These are phyloP conservation scores for Mallotus japonicus DNA, from an alignment of 441 rosid species.

Conservation along the genomic window DNA sequence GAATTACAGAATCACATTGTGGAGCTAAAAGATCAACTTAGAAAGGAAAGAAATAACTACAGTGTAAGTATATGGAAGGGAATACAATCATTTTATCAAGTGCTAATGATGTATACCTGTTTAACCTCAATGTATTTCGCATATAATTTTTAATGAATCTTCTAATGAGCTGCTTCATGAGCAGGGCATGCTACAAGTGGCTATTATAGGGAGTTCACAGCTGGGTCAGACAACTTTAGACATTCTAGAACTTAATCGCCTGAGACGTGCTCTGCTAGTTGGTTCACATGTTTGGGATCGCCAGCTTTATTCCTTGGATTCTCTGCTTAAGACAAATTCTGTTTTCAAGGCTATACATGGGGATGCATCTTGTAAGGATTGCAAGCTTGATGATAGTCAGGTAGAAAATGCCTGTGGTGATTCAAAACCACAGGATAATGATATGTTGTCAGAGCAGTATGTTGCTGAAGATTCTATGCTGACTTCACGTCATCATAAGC, in stretches of 20 bases:
- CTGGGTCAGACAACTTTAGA: constrained; percentile 44
- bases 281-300: constrained; percentile 76
- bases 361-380: constrained; percentile 35
- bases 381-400: constrained; percentile 24
- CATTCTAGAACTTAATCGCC: constrained; percentile 70
- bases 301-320: constrained; percentile 61
- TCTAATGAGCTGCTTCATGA: constrained; percentile 14
- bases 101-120: background rate
- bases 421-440: constrained; percentile 34
- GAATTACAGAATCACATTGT: constrained; percentile 48
- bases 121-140: background rate
- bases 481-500: constrained; percentile 28
- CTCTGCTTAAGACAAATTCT: constrained; percentile 51
- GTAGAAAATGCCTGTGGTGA: constrained; percentile 29
- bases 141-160: constrained; percentile 2
- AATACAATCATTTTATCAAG: background rate
- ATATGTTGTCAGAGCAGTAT: constrained; percentile 26
- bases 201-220: constrained; percentile 39
- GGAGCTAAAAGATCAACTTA: constrained; percentile 63
- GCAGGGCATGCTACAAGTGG: constrained; percentile 61
- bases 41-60: constrained; percentile 62
- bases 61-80: constrained; percentile 43
- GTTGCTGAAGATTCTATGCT: constrained; percentile 30
- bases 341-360: constrained; percentile 33
- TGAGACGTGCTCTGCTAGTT: constrained; percentile 65